Conservation (phyloP, 768 basidiomycete genomes). For the Podaxis sp. region DNA sequence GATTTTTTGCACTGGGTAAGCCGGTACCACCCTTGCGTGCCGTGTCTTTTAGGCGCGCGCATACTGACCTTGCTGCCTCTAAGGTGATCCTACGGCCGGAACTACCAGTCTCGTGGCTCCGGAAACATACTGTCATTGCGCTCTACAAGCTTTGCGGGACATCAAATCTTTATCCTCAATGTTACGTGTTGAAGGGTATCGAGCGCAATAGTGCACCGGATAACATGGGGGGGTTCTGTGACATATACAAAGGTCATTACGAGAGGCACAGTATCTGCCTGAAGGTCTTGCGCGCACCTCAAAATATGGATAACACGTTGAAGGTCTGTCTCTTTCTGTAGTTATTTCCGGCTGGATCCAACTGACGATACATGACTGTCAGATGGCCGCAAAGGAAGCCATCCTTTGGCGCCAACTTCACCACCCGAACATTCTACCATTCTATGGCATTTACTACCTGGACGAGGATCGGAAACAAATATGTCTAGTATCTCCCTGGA, state of each 20-base stretch:
- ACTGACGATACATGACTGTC: too few species aligned
- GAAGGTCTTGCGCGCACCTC: background rate
- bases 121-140: background rate
- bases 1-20: too few species aligned
- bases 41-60: too few species aligned
- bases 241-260: background rate
- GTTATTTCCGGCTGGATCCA: too few species aligned
- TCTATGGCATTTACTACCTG: constrained; percentile 9
- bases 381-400: constrained; percentile 1
- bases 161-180: background rate
- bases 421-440: constrained; percentile 8
- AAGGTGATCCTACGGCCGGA: too few species aligned
- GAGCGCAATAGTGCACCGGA: background rate
- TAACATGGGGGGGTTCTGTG: background rate
- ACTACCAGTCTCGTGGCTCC: too few species aligned
- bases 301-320: background rate
- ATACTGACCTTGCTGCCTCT: too few species aligned
- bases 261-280: background rate
- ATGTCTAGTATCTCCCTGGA: background rate
- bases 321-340: background rate
- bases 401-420: constrained; percentile 1
- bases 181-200: background rate
- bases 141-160: background rate
- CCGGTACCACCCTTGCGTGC: too few species aligned
- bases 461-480: background rate